These are phyloP conservation scores for Fusarium tuaranense DNA, from an alignment of 2,329 filamentous ascomycete species.

Conservation along the genomic window DNA sequence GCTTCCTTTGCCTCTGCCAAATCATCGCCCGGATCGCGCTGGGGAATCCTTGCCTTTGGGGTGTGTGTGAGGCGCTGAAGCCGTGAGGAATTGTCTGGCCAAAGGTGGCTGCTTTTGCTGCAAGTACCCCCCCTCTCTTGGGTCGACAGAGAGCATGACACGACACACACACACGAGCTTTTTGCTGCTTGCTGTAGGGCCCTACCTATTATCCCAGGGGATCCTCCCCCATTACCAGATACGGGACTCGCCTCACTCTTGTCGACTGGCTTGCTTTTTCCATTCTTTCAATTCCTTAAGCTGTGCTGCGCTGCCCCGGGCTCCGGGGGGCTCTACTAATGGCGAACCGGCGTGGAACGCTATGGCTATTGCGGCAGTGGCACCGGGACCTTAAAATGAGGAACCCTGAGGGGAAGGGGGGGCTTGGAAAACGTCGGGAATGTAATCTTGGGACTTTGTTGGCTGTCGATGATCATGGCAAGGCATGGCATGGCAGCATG, in stretches of 20 bases:
- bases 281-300: neutral
- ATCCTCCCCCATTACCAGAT: neutral
- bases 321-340: neutral
- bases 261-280: constrained; percentile 9
- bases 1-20: constrained; percentile 21
- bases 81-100: neutral
- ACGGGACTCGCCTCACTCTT: constrained; percentile 36
- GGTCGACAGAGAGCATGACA: constrained; percentile 27
- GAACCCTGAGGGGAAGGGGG: neutral
- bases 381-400: constrained; percentile 7
- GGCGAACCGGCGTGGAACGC: neutral
- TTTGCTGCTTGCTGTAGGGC: neutral
- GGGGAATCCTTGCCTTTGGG: constrained; percentile 45
- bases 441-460: neutral
- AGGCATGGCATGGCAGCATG: neutral
- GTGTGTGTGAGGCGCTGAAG: constrained; percentile 26
- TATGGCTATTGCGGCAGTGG: constrained; percentile 12
- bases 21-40: constrained; percentile 29
- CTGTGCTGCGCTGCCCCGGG: neutral
- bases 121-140: neutral
- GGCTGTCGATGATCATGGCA: neutral
- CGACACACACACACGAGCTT: constrained; percentile 22
- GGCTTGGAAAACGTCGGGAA: neutral
- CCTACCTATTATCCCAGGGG: neutral
- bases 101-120: neutral